Conservation (phyloP, 331 rosid genomes). For the Dryas integrifolia region DNA sequence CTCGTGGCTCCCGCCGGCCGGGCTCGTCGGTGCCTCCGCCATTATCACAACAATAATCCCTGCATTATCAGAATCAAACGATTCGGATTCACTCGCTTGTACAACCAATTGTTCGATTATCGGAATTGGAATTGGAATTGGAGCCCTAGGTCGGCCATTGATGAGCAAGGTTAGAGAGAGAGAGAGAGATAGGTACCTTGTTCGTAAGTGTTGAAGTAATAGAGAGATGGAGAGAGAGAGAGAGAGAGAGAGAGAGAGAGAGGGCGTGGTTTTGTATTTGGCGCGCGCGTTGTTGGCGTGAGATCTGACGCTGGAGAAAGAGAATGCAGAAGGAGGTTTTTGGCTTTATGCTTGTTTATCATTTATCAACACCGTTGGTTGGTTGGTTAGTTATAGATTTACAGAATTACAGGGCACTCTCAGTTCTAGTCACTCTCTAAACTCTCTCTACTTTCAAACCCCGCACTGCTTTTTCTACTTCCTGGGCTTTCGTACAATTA, state of each 20-base stretch:
- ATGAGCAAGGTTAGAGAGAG: background rate
- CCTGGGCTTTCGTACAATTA: no score
- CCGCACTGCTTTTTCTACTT: no score
- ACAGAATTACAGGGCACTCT: no score
- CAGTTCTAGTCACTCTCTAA: no score
- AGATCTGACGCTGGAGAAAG: slow-evolving; percentile 40
- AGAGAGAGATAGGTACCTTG: background rate
- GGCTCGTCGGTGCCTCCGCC: slow-evolving; percentile 82
- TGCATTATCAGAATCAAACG: slow-evolving; percentile 21
- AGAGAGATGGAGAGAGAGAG: background rate
- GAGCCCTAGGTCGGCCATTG: slow-evolving; percentile 10
- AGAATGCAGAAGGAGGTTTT: slow-evolving; percentile 26
- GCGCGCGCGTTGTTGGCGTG: slow-evolving; percentile 38
- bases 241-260: background rate
- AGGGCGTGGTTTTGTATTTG: slow-evolving; percentile 35
- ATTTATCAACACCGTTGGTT: slow-evolving; percentile 40
- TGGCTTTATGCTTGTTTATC: slow-evolving; percentile 23
- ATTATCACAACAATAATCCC: slow-evolving; percentile 42
- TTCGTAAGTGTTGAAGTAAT: background rate
- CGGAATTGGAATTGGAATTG: background rate
- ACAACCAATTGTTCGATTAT: no score
- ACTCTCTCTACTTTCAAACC: no score
- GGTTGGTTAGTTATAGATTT: background rate
- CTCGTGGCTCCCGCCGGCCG: slow-evolving; percentile 64
- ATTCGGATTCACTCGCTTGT: background rate